Conservation (phyloP, 345 rosid genomes). For the Heritiera littoralis region DNA sequence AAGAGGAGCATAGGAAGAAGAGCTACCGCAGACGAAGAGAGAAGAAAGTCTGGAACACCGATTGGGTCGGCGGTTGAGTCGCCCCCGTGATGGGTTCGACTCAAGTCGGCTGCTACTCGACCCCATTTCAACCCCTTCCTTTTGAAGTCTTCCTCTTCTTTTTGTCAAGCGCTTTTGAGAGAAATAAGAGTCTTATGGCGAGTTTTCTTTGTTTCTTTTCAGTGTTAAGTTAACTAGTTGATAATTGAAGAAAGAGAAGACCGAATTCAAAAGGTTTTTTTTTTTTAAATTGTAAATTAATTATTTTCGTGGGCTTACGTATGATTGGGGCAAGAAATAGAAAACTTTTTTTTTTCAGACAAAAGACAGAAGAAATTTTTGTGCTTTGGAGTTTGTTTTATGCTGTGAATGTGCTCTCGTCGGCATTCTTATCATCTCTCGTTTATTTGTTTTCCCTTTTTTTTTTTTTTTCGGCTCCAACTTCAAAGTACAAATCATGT, state of each 20-base stretch:
- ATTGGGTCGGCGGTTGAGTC: constrained; percentile 37
- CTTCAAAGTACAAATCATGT: background rate
- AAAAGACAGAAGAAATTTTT: background rate
- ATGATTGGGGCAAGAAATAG: background rate
- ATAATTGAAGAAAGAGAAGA: background rate
- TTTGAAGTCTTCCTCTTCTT: constrained; percentile 1
- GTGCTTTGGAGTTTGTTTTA: background rate
- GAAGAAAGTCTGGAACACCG: constrained; percentile 36
- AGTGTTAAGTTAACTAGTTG: background rate
- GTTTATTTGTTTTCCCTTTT: too few relatives aligned
- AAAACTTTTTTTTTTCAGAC: background rate
- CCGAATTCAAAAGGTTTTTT: background rate
- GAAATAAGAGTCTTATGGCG: background rate
- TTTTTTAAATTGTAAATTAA: background rate
- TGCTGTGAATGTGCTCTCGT: background rate
- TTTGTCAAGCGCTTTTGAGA: background rate
- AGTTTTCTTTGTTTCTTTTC: background rate
- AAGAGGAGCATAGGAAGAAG: constrained; percentile 41
- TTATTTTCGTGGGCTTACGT: background rate
- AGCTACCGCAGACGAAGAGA: constrained; percentile 50
- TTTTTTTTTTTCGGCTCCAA: background rate
- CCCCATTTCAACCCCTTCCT: constrained; percentile 43
- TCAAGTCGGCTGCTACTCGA: constrained; percentile 47
- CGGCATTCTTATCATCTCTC: background rate
- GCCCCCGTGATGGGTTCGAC: constrained; percentile 35